Base-by-base conservation (phyloP, 345 rosid species). In the Bruguiera sexangula region DNA sequence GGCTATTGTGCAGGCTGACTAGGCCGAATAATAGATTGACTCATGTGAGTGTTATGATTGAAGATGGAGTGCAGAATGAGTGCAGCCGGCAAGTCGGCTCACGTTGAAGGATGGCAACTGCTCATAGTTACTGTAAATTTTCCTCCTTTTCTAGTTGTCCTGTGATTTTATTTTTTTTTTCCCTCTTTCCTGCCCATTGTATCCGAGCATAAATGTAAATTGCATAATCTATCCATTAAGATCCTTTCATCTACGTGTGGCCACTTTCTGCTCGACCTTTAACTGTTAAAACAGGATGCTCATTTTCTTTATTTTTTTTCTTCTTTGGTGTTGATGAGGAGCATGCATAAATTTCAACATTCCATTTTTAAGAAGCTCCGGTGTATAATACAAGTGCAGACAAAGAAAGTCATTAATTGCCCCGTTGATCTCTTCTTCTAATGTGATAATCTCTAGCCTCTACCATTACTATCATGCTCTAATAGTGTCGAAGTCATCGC, bases 401-500 rank as follows among this genome's bases (percentile, higher is more conserved):
- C 37, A 43, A 13, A 3, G 18, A 13, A 0, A 1, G 37, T 7
- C 37, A 34, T 34, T 34, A 7, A 7, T 34, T 15, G 18, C 15
- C 16, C 13, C 24, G 10, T 34, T 6, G 15, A n/a, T 22, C 10
- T 21, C 34, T 15, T 34, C 18, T 20, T 57, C 20, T 1, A 57
- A 13, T 16, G 15, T 22, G 30, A 5, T 34, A 15, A 6, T 5
- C 8, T 1, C 21, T 32, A 37, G 34, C 34, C 13, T 6, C 11
- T 19, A 29, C 6, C 37, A 13, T 32, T 2, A 18, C 50, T 13
- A 4, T 15, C 16, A 15, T 4, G 26, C 26, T 15, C 26, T 46
- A 16, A 58, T 16, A 31, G 18, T 15, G 46, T 86, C 84, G 62
- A 82, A 78, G 30, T 78, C 75, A 68, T 87, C 87, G 48, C 89